Percentiles rank a stretch among this genome's conserved stretches.
Evolutionary conservation across 768 basidiomycete genomes (phyloP).

Genomic region (Mycena pura): DNA sequence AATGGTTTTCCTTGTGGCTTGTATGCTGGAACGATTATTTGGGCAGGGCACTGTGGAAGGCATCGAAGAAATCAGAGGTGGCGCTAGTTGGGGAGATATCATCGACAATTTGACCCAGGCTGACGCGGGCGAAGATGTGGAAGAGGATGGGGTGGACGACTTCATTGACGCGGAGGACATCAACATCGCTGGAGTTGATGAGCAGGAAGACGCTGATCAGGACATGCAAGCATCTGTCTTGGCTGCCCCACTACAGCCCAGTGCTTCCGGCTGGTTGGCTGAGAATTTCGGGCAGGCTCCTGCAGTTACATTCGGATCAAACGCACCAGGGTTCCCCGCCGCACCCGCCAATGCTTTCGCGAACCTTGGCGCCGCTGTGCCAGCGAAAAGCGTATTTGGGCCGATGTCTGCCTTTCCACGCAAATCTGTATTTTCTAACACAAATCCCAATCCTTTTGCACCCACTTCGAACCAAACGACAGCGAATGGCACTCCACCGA

Average conservation of each 20-base stretch:
- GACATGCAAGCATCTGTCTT: slow-evolving; percentile 16
- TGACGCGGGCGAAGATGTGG: slow-evolving; percentile 29
- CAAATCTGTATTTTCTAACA: slow-evolving; percentile 31
- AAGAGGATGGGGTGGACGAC: slow-evolving; percentile 30
- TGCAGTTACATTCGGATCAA: slow-evolving; percentile 25
- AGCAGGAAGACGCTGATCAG: slow-evolving; percentile 1
- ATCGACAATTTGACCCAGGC: slow-evolving; percentile 64
- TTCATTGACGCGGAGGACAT: slow-evolving; percentile 18
- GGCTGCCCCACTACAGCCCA: not conserved
- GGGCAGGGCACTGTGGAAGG: slow-evolving; percentile 80
- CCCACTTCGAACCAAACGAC: not conserved
- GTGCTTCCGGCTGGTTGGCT: slow-evolving; percentile 14
- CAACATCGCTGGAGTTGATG: slow-evolving; percentile 1
- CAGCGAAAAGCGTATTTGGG: slow-evolving; percentile 44
- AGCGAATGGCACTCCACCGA: not conserved
- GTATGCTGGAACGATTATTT: slow-evolving; percentile 87
- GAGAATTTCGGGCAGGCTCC: slow-evolving; percentile 19
- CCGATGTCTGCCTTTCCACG: slow-evolving; percentile 43
- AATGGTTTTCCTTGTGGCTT: slow-evolving; percentile 90
- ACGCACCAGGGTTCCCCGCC: slow-evolving; percentile 18
- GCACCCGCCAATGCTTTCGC: slow-evolving; percentile 46
- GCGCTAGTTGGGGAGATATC: slow-evolving; percentile 63
- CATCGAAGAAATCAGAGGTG: slow-evolving; percentile 69
- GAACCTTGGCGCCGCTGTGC: slow-evolving; percentile 38
- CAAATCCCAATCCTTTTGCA: slow-evolving; percentile 7